These are phyloP conservation scores for Arthrobotrys sphaeroides DNA, from an alignment of 2,329 filamentous ascomycete genomes.

Conservation along the genomic window DNA sequence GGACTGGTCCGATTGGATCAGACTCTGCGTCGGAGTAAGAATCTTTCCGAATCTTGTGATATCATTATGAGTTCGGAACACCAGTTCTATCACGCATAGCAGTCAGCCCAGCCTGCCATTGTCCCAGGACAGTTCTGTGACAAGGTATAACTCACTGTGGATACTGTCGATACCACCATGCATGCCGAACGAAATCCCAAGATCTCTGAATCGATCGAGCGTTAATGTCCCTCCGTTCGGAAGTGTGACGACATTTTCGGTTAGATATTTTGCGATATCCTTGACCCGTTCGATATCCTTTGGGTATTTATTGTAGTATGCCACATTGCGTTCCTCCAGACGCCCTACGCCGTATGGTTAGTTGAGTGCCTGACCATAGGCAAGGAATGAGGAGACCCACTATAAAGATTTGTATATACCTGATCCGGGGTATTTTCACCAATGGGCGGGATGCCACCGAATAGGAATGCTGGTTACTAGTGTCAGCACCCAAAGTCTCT, in stretches of 20 bases:
- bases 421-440: conserved; percentile 73
- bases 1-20: conserved; percentile 72
- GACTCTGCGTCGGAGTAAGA: conserved; percentile 74
- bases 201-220: conserved; percentile 75
- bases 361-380: neutral
- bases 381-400: neutral
- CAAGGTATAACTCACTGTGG: conserved; percentile 66
- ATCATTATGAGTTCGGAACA: conserved; percentile 76
- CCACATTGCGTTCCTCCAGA: conserved; percentile 69
- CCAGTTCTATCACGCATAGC: conserved; percentile 61
- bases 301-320: conserved; percentile 85
- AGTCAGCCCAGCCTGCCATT: neutral
- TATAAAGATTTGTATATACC: conserved; percentile 69
- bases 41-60: conserved; percentile 79
- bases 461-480: conserved; percentile 35
- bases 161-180: conserved; percentile 79
- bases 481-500: neutral
- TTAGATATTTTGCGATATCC: conserved; percentile 72
- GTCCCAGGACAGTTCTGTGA: neutral
- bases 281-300: conserved; percentile 77
- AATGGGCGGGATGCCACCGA: conserved; percentile 81
- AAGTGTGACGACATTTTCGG: conserved; percentile 70
- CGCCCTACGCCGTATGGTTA: neutral
- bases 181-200: conserved; percentile 80
- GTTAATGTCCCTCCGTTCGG: conserved; percentile 79